Conservation (phyloP, 2,329 filamentous ascomycete genomes). For the Alternaria gansuensis region DNA sequence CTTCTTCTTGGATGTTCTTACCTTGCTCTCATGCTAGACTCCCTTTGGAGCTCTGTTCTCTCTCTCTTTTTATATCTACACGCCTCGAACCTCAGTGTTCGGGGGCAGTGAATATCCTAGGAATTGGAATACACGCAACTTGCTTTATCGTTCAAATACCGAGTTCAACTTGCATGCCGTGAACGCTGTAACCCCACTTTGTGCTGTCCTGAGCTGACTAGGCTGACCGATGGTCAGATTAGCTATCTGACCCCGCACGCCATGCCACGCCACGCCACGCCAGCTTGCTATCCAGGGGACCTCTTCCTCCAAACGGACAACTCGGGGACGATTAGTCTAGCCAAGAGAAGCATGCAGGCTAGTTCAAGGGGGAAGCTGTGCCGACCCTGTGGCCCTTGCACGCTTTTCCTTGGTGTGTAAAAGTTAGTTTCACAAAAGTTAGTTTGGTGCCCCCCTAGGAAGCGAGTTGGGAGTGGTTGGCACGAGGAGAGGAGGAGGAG, state of each 20-base stretch:
- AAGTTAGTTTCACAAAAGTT: not conserved
- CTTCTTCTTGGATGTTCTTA: slow-evolving; percentile 45
- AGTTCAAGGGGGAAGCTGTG: slow-evolving; percentile 15
- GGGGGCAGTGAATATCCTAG: slow-evolving; percentile 49
- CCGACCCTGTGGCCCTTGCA: slow-evolving; percentile 5
- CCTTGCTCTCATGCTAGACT: slow-evolving; percentile 11
- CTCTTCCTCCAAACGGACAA: not conserved
- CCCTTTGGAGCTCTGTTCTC: slow-evolving; percentile 36
- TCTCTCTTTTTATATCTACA: slow-evolving; percentile 44
- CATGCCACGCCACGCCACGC: not conserved
- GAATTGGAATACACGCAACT: slow-evolving; percentile 47
- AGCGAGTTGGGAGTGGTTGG: too few species aligned
- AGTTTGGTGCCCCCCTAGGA: not conserved
- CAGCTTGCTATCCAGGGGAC: too few species aligned
- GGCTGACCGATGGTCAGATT: too few species aligned
- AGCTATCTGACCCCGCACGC: not conserved
- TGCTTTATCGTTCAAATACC: slow-evolving; percentile 7
- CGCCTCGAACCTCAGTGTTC: slow-evolving; percentile 36
- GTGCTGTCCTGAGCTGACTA: too few species aligned
- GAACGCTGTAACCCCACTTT: too few species aligned
- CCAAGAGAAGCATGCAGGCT: not conserved
- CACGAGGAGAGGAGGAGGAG: too few species aligned
- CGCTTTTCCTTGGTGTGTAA: not conserved
- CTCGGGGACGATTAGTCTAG: not conserved
- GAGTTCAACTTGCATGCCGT: not conserved